These are phyloP conservation scores for Fusarium pilosicola DNA, from an alignment of 2,329 filamentous ascomycete species.

Conservation along the genomic window DNA sequence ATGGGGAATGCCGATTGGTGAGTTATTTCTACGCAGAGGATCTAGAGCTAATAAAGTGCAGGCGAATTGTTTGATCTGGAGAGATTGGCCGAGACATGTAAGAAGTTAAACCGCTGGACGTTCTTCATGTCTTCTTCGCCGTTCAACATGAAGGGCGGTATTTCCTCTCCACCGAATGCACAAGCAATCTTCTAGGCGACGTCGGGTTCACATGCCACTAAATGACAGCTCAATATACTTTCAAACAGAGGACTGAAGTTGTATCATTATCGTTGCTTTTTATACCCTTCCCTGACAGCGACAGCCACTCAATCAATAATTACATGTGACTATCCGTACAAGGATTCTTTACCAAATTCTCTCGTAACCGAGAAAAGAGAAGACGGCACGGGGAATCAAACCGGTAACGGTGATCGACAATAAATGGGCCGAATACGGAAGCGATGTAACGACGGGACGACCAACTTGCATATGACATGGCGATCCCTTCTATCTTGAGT, in stretches of 20 bases:
- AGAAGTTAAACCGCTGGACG: constrained; percentile 57
- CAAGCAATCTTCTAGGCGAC: constrained; percentile 24
- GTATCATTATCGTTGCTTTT: constrained; percentile 1
- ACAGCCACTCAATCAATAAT: neutral
- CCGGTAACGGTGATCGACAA: neutral
- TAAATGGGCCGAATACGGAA: neutral
- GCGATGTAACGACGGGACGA: neutral
- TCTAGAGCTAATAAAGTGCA: constrained; percentile 15
- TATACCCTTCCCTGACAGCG: neutral
- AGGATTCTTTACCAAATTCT: neutral
- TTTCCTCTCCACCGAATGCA: constrained; percentile 26
- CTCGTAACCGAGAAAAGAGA: neutral
- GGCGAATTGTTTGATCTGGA: constrained; percentile 52
- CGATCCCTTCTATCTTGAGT: neutral
- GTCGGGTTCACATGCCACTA: neutral
- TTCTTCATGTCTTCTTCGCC: constrained; percentile 62
- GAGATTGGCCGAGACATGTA: constrained; percentile 58
- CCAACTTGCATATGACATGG: neutral
- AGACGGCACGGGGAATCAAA: neutral
- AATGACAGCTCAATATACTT: neutral
- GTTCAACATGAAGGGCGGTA: constrained; percentile 48
- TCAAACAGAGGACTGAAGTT: neutral
- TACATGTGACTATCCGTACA: neutral
- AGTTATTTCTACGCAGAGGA: neutral
- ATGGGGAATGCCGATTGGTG: constrained; percentile 56